Conservation (phyloP, 768 basidiomycete genomes). For the Sarcodon aspratus region DNA sequence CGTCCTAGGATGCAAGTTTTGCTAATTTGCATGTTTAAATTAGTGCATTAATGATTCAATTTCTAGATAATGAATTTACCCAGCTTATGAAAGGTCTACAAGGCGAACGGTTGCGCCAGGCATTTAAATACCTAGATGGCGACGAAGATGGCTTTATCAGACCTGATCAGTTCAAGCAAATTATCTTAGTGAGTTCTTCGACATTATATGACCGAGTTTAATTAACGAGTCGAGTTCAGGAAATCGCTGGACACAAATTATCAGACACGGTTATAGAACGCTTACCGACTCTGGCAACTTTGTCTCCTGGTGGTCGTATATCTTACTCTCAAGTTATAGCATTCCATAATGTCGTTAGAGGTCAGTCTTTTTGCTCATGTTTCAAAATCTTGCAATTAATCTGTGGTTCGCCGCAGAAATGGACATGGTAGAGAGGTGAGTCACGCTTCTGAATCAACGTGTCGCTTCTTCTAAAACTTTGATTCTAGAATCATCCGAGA, state of each 20-base stretch:
- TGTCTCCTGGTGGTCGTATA: constrained; percentile 84
- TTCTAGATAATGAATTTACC: constrained; percentile 86
- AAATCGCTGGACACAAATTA: constrained; percentile 95
- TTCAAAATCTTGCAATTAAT: neutral
- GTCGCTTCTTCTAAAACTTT: constrained; percentile 2
- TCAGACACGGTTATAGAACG: constrained; percentile 89
- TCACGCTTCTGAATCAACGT: constrained; percentile 3
- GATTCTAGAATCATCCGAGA: constrained; percentile 69
- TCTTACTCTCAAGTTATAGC: constrained; percentile 94
- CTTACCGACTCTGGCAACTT: constrained; percentile 82
- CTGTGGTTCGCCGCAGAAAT: constrained; percentile 45
- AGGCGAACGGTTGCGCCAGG: constrained; percentile 93
- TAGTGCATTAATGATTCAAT: constrained; percentile 7
- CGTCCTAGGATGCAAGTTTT: constrained; percentile 74
- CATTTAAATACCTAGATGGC: constrained; percentile 84
- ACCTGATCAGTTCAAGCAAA: constrained; percentile 89
- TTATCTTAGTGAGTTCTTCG: constrained; percentile 62
- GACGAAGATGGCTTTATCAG: constrained; percentile 91
- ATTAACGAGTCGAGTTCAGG: constrained; percentile 31
- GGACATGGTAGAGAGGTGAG: constrained; percentile 89
- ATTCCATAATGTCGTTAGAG: constrained; percentile 92
- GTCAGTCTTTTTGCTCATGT: constrained; percentile 27
- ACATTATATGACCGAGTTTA: neutral
- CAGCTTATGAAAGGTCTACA: constrained; percentile 98
- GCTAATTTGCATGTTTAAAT: neutral